phyloP scores from a whole-genome alignment of 192 early-diverging fungal species.

The Thamnidium elegans region DNA sequence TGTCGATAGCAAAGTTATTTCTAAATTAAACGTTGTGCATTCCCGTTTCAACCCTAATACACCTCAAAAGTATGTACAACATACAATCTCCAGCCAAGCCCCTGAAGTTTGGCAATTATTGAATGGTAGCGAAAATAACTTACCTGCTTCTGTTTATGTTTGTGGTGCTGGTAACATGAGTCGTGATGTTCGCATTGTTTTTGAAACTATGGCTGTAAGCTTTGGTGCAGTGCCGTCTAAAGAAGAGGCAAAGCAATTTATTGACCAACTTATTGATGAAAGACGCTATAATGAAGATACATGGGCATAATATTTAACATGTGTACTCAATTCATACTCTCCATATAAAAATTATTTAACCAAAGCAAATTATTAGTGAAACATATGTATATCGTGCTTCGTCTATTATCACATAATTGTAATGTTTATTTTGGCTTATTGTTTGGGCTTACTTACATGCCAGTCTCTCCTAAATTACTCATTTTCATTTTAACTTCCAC shows the following conservation, averaged over 20 bases:
- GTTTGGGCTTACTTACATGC: too few relatives aligned
- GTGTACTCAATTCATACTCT: too few relatives aligned
- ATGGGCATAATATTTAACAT: constrained; percentile 23
- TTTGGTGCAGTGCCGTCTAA: constrained; percentile 13
- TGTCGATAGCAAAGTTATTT: constrained; percentile 50
- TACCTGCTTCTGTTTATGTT: constrained; percentile 22
- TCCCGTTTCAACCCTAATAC: constrained; percentile 48
- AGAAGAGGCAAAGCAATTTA: constrained; percentile 22
- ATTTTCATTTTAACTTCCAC: too few relatives aligned
- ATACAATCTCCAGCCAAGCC: constrained; percentile 23
- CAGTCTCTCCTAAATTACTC: too few relatives aligned
- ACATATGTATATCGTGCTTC: too few relatives aligned
- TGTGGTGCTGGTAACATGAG: constrained; percentile 35
- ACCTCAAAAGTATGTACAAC: constrained; percentile 29
- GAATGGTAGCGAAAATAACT: not conserved
- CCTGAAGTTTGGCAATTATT: constrained; percentile 12
- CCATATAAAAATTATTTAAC: too few relatives aligned
- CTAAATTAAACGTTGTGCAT: constrained; percentile 54
- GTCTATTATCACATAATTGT: too few relatives aligned
- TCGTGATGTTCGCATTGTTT: constrained; percentile 28
- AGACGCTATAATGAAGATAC: constrained; percentile 34
- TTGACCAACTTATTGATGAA: constrained; percentile 15
- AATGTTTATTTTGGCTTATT: too few relatives aligned
- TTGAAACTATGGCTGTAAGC: constrained; percentile 14
- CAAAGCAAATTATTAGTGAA: too few relatives aligned